Evolutionary conservation across 1,284 basidiomycete species (phyloP).

Genomic region (Ceratobasidium papillatum): DNA sequence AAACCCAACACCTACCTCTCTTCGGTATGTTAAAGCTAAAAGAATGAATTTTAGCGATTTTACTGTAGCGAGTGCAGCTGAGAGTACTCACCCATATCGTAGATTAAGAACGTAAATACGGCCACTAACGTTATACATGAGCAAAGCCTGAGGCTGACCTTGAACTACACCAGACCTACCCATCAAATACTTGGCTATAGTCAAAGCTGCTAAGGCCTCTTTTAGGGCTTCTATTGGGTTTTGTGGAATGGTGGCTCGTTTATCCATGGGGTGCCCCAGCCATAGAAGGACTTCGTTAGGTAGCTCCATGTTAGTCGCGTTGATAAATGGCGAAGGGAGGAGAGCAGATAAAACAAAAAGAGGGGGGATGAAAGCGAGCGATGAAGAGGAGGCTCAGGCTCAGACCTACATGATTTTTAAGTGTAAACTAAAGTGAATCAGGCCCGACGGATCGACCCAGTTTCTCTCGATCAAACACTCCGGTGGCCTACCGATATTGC

Average conservation of each 20-base stretch:
- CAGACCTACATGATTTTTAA: not conserved
- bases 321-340: not conserved
- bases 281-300: slow-evolving; percentile 13
- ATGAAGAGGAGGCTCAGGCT: not conserved
- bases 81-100: slow-evolving; percentile 19
- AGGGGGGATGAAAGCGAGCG: not conserved
- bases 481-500: not conserved
- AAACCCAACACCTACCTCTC: slow-evolving; percentile 3
- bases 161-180: not conserved
- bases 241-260: not conserved
- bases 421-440: not conserved
- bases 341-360: not conserved
- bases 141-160: not conserved
- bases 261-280: not conserved
- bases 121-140: not conserved
- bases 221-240: slow-evolving; percentile 14
- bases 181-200: slow-evolving; percentile 22
- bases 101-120: slow-evolving; percentile 17
- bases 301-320: not conserved
- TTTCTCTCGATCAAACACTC: not conserved
- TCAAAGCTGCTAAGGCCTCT: slow-evolving; percentile 16
- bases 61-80: not conserved
- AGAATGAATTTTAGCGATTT: not conserved
- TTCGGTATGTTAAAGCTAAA: slow-evolving; percentile 12
- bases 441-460: not conserved